Evolutionary conservation across 345 rosid genomes (phyloP).

Genomic region (Microcos paniculata): DNA sequence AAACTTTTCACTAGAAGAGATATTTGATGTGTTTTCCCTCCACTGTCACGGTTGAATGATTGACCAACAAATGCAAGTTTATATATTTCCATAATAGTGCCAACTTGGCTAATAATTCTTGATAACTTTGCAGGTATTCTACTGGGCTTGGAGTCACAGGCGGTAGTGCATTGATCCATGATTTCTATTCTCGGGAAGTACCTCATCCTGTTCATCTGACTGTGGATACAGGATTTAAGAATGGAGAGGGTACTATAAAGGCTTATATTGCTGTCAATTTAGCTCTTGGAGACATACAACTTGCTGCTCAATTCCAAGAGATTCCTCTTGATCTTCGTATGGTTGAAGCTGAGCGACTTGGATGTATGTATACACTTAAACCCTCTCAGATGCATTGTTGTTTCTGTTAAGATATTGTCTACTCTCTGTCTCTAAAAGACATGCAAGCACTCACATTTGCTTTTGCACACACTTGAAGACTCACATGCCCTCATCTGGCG

Average conservation of each 20-base stretch:
- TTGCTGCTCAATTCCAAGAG: slow-evolving; percentile 96
- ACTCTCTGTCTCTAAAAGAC: not conserved
- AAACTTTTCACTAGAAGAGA: not conserved
- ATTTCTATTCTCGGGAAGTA: slow-evolving; percentile 86
- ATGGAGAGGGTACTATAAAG: slow-evolving; percentile 77
- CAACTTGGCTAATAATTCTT: not conserved
- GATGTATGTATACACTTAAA: slow-evolving; percentile 58
- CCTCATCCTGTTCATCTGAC: slow-evolving; percentile 88
- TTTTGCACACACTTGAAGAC: not conserved
- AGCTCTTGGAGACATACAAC: slow-evolving; percentile 77
- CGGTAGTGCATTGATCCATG: slow-evolving; percentile 89
- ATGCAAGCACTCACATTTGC: not conserved
- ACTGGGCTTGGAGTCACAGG: slow-evolving; percentile 92
- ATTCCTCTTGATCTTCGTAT: slow-evolving; percentile 92
- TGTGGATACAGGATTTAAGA: slow-evolving; percentile 76
- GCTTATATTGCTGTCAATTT: slow-evolving; percentile 76
- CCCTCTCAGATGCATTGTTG: not conserved
- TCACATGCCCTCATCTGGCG: not conserved
- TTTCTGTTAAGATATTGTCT: not conserved
- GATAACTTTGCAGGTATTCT: slow-evolving; percentile 63
- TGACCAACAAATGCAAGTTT: not conserved
- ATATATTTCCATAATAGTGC: not conserved
- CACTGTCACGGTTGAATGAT: not conserved
- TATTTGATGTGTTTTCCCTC: not conserved
- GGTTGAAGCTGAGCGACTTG: slow-evolving; percentile 93